A percentile compares a stretch with the other conserved stretches of the same genome.
Conservation (phyloP, 805 yeast species). For the Candida koratica region DNA sequence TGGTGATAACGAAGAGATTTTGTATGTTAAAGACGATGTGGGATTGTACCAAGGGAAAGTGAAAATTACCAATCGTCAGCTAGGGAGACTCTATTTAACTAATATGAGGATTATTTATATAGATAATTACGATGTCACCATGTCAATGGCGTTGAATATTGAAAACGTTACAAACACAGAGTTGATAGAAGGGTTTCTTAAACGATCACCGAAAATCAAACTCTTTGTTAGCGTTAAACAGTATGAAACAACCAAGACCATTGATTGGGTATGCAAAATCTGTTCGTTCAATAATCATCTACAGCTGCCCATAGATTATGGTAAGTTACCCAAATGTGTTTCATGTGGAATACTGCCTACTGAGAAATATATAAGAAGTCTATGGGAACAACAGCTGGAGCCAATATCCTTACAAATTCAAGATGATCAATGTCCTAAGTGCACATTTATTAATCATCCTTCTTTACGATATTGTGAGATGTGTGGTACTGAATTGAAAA, state of each 20-base stretch:
- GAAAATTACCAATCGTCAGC: constrained; percentile 60
- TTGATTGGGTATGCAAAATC: constrained; percentile 85
- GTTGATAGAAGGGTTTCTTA: constrained; percentile 54
- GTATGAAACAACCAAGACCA: constrained; percentile 5
- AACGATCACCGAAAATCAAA: constrained; percentile 75
- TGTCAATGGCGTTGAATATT: constrained; percentile 48
- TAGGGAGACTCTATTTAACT: constrained; percentile 78
- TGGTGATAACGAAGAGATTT: constrained; percentile 26
- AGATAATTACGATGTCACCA: constrained; percentile 40
- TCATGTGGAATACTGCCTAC: constrained; percentile 37
- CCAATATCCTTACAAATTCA: neutral
- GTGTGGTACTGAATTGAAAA: constrained; percentile 58
- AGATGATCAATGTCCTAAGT: constrained; percentile 45
- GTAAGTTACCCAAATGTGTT: constrained; percentile 31
- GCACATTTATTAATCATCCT: constrained; percentile 84
- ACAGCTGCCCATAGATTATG: constrained; percentile 16
- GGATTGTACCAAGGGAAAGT: constrained; percentile 78
- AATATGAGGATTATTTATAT: constrained; percentile 69
- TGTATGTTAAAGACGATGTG: constrained; percentile 37
- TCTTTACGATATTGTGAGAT: constrained; percentile 76
- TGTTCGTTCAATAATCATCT: constrained; percentile 66
- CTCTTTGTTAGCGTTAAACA: constrained; percentile 16
- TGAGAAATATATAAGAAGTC: constrained; percentile 11
- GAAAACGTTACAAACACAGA: constrained; percentile 38
- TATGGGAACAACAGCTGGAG: neutral